A percentile compares a stretch with the other conserved stretches of the same genome.
Evolutionary conservation across 1,284 basidiomycete genomes (phyloP).

Genomic region (Rhodotorula sp.): DNA sequence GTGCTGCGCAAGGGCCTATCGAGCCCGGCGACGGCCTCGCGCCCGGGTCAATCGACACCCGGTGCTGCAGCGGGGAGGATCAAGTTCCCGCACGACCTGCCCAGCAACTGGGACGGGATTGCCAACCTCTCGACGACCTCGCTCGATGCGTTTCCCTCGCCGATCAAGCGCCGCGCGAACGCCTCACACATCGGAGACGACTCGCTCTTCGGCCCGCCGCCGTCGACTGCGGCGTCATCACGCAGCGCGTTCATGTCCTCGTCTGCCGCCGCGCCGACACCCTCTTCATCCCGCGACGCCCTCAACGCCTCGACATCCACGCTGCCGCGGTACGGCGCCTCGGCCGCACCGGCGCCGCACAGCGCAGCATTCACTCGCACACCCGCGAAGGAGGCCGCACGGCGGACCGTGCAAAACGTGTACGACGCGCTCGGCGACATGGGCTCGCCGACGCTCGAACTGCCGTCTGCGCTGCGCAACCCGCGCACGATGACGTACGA

Average conservation of each 20-base stretch:
- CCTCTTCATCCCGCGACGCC: background rate
- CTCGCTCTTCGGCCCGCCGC: conserved; percentile 6
- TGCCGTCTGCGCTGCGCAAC: conserved; percentile 24
- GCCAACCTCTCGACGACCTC: conserved; percentile 41
- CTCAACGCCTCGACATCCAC: conserved; percentile 4
- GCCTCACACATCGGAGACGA: background rate
- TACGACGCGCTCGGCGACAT: conserved; percentile 29
- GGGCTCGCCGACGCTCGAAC: conserved; percentile 27
- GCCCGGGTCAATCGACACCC: conserved; percentile 17
- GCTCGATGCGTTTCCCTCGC: conserved; percentile 35
- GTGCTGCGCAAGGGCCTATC: conserved; percentile 36
- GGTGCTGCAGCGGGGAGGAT: background rate
- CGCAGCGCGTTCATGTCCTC: conserved; percentile 9
- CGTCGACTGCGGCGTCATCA: background rate
- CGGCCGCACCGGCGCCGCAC: background rate
- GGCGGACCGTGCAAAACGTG: conserved; percentile 29
- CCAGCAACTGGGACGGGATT: conserved; percentile 44
- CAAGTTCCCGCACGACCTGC: conserved; percentile 33
- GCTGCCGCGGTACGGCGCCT: background rate
- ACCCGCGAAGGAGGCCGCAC: conserved; percentile 37
- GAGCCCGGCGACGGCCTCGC: conserved; percentile 5
- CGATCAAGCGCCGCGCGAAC: conserved; percentile 25
- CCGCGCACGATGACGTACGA: background rate
- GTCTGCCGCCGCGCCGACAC: background rate
- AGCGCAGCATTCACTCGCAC: conserved; percentile 18